Evolutionary conservation across 1,284 basidiomycete species (phyloP).

Genomic region (Mycosarcoma maydis): DNA sequence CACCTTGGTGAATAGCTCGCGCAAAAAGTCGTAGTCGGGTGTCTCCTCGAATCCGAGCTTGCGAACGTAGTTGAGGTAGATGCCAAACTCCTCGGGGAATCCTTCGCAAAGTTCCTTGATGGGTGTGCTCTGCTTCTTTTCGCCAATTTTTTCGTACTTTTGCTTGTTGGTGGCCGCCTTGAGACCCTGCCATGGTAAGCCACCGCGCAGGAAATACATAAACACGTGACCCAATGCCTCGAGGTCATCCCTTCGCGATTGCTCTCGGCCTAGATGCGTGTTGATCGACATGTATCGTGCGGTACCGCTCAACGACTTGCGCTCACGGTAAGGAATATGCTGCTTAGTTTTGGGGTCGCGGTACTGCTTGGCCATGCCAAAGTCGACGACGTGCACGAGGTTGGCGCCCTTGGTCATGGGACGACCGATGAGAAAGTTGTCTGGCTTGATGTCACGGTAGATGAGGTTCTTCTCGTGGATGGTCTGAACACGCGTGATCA

Average conservation of each 20-base stretch:
- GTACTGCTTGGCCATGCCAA: constrained; percentile 98
- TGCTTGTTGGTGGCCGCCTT: constrained; percentile 98
- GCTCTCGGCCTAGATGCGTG: constrained; percentile 92
- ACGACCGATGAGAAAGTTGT: constrained; percentile 93
- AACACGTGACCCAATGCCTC: constrained; percentile 96
- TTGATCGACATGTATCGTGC: constrained; percentile 98
- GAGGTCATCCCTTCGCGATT: constrained; percentile 91
- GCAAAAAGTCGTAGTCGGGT: constrained; percentile 93
- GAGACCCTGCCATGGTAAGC: constrained; percentile 93
- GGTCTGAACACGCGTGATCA: constrained; percentile 83
- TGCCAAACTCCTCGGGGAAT: constrained; percentile 90
- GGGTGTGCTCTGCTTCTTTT: constrained; percentile 96
- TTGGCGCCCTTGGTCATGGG: constrained; percentile 87
- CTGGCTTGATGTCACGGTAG: constrained; percentile 96
- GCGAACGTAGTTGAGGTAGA: constrained; percentile 87
- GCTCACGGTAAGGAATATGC: constrained; percentile 94
- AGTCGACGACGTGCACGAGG: constrained; percentile 87
- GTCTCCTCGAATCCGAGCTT: constrained; percentile 92
- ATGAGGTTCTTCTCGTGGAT: constrained; percentile 98
- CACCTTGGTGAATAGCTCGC: constrained; percentile 89
- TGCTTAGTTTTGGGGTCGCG: constrained; percentile 96
- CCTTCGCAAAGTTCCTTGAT: constrained; percentile 93
- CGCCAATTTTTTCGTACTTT: constrained; percentile 98
- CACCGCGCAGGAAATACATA: constrained; percentile 93
- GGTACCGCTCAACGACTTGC: constrained; percentile 87